Evolutionary conservation across 164 flowering plant genomes (phyloP).

Genomic region (Aristolochia contorta): DNA sequence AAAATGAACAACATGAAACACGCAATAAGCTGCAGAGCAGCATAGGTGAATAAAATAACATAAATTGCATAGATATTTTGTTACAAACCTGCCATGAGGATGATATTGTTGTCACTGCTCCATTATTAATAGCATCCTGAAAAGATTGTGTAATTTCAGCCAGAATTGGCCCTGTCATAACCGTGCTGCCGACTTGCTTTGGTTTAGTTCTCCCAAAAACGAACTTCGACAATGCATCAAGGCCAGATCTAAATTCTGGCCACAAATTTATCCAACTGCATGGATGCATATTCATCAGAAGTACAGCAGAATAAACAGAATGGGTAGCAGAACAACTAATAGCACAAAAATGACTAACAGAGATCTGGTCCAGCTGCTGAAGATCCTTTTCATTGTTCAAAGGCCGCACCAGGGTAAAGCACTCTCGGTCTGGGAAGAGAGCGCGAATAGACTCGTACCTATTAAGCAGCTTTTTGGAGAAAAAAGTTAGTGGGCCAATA

Average conservation of each 20-base stretch:
- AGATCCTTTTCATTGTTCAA: slow-evolving; percentile 76
- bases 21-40: too few relatives aligned
- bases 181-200: slow-evolving; percentile 87
- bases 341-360: slow-evolving; percentile 33
- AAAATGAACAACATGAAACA: too few relatives aligned
- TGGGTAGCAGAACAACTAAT: neutral
- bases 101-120: slow-evolving; percentile 95
- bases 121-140: slow-evolving; percentile 86
- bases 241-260: slow-evolving; percentile 88
- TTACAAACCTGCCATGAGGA: slow-evolving; percentile 97
- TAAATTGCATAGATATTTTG: neutral
- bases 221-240: slow-evolving; percentile 87
- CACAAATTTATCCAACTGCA: slow-evolving; percentile 79
- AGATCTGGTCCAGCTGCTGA: slow-evolving; percentile 81
- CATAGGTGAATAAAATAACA: neutral
- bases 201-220: slow-evolving; percentile 97
- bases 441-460: slow-evolving; percentile 96
- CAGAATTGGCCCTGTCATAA: slow-evolving; percentile 92
- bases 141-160: slow-evolving; percentile 87
- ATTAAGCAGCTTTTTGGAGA: slow-evolving; percentile 11
- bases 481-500: slow-evolving; percentile 16
- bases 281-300: neutral
- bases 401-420: slow-evolving; percentile 93
- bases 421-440: slow-evolving; percentile 94
- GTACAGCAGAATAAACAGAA: neutral